Base-by-base conservation (phyloP, 192 early-diverging fungal genomes). In the Coemansia reversa region DNA sequence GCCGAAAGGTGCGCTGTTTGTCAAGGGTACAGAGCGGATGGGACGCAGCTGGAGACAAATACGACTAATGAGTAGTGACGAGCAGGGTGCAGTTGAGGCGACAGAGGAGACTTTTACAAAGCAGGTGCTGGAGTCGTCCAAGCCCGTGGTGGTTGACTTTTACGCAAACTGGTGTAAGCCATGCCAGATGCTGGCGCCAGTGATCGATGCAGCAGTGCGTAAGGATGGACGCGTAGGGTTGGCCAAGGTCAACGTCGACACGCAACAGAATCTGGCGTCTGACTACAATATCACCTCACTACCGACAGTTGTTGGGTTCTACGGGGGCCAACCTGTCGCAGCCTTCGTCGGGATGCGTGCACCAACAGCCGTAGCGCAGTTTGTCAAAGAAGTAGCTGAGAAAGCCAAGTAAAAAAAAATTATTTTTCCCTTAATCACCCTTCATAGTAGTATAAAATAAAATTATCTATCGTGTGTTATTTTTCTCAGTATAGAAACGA, bases 101-200 rank as follows among this genome's bases (percentile, higher is more conserved):
- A 86, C 75, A 3, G 79, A 83, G 12, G 75, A 76, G 16, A 84
- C 79, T 35, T 92, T 93, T 70, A 72, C 84, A 22, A 54, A 64
- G 27, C 74, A 90, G 20, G 77, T 93, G 12, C 58, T 67, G 22
- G 63, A 76, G n/a, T 84, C 89, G 7, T 76, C 86, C 4, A 72
- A 87, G 32, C 90, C 90, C 2, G 84, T 89, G 14, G 63, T 94
- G 42, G 93, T 94, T 16, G 93, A 94, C 54, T 94, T 93, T 70
- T 72, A 71, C 33, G 63, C 57, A 51, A 87, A 88, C 32, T 95
- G 93, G 93, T 94, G 92, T 69, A 85, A 87, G 51, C 92, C 92
- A 16, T 95, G 93, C 79, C 86, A 85, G 42, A 74, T 91, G 69
- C 72, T 95, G 7, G 87, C 84, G 7, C 92, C 92, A 19, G 67